Percentiles rank a stretch among this genome's conserved stretches.
phyloP scores from a whole-genome alignment of 2,329 filamentous ascomycete species.

The Cercospora sesami region DNA sequence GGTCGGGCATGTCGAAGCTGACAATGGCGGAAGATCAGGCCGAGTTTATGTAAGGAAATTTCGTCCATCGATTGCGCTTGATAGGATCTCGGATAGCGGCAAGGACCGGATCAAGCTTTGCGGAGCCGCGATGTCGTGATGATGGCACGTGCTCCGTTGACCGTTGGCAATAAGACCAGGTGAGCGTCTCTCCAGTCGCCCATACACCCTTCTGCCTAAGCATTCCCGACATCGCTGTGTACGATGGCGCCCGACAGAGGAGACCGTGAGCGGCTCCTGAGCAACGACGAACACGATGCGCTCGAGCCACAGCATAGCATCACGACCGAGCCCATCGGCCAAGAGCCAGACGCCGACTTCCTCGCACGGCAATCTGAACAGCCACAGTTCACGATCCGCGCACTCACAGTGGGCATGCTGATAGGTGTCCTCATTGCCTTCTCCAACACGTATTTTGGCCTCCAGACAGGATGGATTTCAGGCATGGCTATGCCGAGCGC shows the following conservation, averaged over 20 bases:
- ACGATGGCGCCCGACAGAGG: conserved; percentile 42
- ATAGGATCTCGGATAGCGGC: conserved; percentile 6
- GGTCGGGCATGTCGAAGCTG: conserved; percentile 22
- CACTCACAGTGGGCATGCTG: conserved; percentile 72
- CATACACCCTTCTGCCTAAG: background rate
- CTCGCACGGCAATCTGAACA: conserved; percentile 36
- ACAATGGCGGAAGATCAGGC: background rate
- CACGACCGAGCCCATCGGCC: conserved; percentile 32
- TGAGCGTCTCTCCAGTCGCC: background rate
- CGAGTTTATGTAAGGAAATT: conserved; percentile 15
- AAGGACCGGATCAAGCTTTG: conserved; percentile 17
- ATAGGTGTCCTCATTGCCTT: conserved; percentile 93
- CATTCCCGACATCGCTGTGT: background rate
- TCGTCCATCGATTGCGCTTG: background rate
- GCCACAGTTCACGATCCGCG: conserved; percentile 75
- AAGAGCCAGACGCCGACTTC: conserved; percentile 34
- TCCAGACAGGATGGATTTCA: conserved; percentile 81
- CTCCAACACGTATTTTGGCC: conserved; percentile 98
- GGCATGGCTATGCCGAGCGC: conserved; percentile 98
- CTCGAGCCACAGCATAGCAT: conserved; percentile 29
- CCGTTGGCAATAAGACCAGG: background rate
- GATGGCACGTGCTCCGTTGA: conserved; percentile 1
- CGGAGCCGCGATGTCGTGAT: conserved; percentile 15
- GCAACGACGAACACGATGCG: conserved; percentile 21
- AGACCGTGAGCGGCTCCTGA: conserved; percentile 13